These are phyloP conservation scores for Coniella lustricola DNA, from an alignment of 2,329 filamentous ascomycete species.

Conservation along the genomic window DNA sequence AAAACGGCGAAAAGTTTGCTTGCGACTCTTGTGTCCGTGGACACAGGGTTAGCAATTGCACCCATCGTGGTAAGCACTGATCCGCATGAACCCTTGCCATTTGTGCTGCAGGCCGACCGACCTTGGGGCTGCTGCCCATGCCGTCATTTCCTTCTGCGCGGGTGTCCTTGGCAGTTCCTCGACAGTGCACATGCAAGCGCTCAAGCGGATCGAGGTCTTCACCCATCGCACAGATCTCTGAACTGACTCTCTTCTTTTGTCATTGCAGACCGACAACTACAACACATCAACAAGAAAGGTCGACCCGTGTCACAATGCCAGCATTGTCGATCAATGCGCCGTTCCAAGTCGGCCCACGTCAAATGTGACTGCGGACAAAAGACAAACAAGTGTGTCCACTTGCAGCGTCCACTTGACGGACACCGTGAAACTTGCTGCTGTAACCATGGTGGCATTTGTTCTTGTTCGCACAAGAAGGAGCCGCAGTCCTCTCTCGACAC, in stretches of 20 bases:
- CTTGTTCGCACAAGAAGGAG: conserved; percentile 59
- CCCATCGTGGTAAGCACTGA: conserved; percentile 74
- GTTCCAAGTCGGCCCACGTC: conserved; percentile 88
- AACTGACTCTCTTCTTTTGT: conserved; percentile 5
- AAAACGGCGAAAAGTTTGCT: conserved; percentile 91
- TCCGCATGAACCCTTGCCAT: conserved; percentile 9
- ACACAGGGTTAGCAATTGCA: conserved; percentile 97
- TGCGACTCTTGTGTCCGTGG: conserved; percentile 97
- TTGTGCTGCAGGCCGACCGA: background rate
- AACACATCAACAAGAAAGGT: conserved; percentile 96
- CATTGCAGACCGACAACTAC: conserved; percentile 71
- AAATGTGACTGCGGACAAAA: conserved; percentile 98
- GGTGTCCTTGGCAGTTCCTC: too few species aligned
- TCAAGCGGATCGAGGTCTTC: background rate
- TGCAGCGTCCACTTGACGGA: conserved; percentile 50
- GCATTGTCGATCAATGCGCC: conserved; percentile 93
- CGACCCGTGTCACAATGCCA: conserved; percentile 95
- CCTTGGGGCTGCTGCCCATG: background rate
- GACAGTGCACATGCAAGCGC: background rate
- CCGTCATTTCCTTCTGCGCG: background rate
- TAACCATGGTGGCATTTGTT: conserved; percentile 61
- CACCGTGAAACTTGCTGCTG: conserved; percentile 63
- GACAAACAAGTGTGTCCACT: conserved; percentile 61
- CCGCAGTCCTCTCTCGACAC: conserved; percentile 45
- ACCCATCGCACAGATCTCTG: background rate